Base-by-base conservation (phyloP, 1,284 basidiomycete genomes). In the Rhodotorula glutinis region DNA sequence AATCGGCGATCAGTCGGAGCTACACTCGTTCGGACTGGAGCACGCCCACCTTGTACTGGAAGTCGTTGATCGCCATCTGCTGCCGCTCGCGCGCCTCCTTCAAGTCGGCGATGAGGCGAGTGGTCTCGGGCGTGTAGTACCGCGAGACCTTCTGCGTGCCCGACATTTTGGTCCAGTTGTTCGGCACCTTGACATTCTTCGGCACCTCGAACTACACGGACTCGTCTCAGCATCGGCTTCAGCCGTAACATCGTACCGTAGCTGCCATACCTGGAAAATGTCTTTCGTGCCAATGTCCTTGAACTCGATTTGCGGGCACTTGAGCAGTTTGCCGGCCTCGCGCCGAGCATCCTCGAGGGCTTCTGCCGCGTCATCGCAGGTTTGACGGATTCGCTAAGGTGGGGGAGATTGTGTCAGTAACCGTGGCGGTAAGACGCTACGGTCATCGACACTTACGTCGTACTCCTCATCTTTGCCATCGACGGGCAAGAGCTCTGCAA, bases 11-110 rank as follows among this genome's bases (percentile, higher is more conserved):
- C n/a, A n/a, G n/a, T n/a, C n/a, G n/a, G n/a, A n/a, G n/a, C n/a
- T n/a, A n/a, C n/a, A n/a, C n/a, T n/a, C n/a, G n/a, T n/a, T n/a
- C 33, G 11, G 33, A 11, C 33, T 38, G 5, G 7, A 11, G 33
- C 33, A 11, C 33, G 33, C 33, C 33, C 33, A 85, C 82, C 76
- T 94, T 91, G 77, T 97, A 98, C 79, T 93, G 91, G 81, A 95
- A 98, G 25, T 85, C 83, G 77, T 88, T 91, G 79, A 91, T 86
- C 10, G 87, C 87, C 2, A 85, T 84, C 63, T 83, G 88, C 53
- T 88, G 87, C 61, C 87, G 92, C 80, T 98, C 94, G 41, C 90
- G 85, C 5, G 91, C 92, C 80, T 98, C 94, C 79, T 97, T 96
- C 53, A 95, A 82, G 63, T 85, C 81, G 44, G 91, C 86, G 62